These are phyloP conservation scores for Rhododendron ovatum DNA, from an alignment of 148 eudicot species.

Conservation along the genomic window DNA sequence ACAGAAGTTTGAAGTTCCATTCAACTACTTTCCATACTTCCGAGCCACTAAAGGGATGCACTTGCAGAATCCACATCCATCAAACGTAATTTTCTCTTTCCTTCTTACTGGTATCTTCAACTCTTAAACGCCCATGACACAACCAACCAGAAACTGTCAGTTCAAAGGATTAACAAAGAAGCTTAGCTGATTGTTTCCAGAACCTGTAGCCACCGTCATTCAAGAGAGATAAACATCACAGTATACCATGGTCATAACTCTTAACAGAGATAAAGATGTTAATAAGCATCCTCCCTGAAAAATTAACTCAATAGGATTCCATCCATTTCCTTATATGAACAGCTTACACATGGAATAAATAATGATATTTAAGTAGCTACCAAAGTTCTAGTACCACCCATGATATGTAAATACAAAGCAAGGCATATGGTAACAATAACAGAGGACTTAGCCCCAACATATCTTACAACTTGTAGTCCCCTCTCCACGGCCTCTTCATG, in stretches of 20 bases:
- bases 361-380: constrained; percentile 39
- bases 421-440: constrained; percentile 53
- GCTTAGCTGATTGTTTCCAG: not conserved
- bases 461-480: constrained; percentile 60
- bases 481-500: constrained; percentile 49
- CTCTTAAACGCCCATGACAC: not conserved
- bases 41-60: not conserved
- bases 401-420: constrained; percentile 55
- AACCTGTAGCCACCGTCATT: not conserved
- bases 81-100: not conserved
- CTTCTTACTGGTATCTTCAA: not conserved
- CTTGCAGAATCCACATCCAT: not conserved
- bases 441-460: constrained; percentile 56
- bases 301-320: constrained; percentile 1
- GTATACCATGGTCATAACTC: not conserved
- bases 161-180: not conserved
- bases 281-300: not conserved
- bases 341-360: not conserved
- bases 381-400: constrained; percentile 38
- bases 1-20: not conserved
- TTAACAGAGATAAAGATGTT: not conserved
- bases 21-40: not conserved
- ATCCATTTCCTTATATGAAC: not conserved
- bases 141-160: not conserved
- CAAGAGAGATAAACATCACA: not conserved